Evolutionary conservation across 192 early-diverging fungal species (phyloP).

Genomic region (Gonapodya sp.): DNA sequence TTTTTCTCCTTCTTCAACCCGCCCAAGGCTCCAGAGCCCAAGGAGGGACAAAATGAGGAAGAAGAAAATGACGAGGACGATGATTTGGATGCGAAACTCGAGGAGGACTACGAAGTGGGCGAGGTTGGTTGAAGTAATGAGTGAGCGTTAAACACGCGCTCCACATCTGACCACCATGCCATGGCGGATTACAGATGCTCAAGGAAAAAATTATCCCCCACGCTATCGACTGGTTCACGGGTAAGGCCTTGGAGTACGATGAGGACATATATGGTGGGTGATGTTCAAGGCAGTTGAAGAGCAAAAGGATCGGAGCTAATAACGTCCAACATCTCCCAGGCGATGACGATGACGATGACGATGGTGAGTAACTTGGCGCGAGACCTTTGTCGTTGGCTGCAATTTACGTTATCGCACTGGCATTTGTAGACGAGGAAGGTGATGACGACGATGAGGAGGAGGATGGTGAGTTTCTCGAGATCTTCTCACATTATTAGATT

Average conservation of each 20-base stretch:
- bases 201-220: slow-evolving; percentile 95
- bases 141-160: too few relatives aligned
- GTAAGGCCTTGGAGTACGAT: slow-evolving; percentile 85
- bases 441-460: slow-evolving; percentile 60
- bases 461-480: slow-evolving; percentile 23
- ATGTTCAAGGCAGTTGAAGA: slow-evolving; percentile 29
- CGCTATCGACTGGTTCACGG: slow-evolving; percentile 98
- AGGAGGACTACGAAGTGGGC: slow-evolving; percentile 92
- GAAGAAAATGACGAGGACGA: slow-evolving; percentile 65
- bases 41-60: slow-evolving; percentile 50
- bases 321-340: slow-evolving; percentile 6
- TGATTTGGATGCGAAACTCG: slow-evolving; percentile 72
- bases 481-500: not conserved
- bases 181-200: slow-evolving; percentile 45
- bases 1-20: slow-evolving; percentile 98
- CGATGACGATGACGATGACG: slow-evolving; percentile 38
- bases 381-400: not conserved
- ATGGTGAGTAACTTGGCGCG: slow-evolving; percentile 32
- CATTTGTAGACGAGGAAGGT: slow-evolving; percentile 46
- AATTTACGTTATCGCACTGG: slow-evolving; percentile 29
- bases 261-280: slow-evolving; percentile 46
- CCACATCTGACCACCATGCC: too few relatives aligned
- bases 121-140: slow-evolving; percentile 53
- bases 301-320: slow-evolving; percentile 4
- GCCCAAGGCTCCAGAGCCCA: slow-evolving; percentile 48